Base-by-base conservation (phyloP, 192 early-diverging fungal species). In the Geosiphon pyriformis region DNA sequence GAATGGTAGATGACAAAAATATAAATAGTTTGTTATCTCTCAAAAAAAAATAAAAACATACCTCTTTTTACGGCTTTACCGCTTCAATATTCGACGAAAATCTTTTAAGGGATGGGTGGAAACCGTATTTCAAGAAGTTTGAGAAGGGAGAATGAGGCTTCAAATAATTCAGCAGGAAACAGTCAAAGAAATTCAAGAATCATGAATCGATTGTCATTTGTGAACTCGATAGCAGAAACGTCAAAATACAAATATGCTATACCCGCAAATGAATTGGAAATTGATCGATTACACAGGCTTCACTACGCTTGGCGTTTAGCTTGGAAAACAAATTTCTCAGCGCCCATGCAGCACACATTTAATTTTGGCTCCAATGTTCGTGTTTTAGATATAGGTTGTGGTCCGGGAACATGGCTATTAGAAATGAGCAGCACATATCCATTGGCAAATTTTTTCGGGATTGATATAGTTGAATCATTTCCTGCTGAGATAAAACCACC, bases 391-490 rank as follows among this genome's bases (percentile, higher is more conserved):
- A 42, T 42, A 42, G 37, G 66, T 4, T 75, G 74, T 60, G 74
- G 74, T 7, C 69, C 74, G 17, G 74, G 74, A 23, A 71, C 69
- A 33, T 75, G 74, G 74, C 48, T 75, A 42, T 68, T 75, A 61
- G 74, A 76, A 67, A 72, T 76, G 74, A 70, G 70, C 1, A 69
- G 70, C 25, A 70, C 68, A 30, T 62, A 66, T 52, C 67, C 72
- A 22, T 53, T 66, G 17, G 53, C 71, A 0, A 70, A 76, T 0
- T 76, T 76, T 55, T 76, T 69, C 42, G 74, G 74, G 0, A 68
- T 76, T 18, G 74, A 76, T 53, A 32, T 72, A 23, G 69, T 68
- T 0, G 65, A 69, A 12, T 67, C 71, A 67, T 76, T 72, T 51
- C 74, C 74, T 2, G 57, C 74, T 15, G 74, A 70, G 0, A 76